These are phyloP conservation scores for Leccinum variicolor DNA, from an alignment of 768 basidiomycete species.

Conservation along the genomic window DNA sequence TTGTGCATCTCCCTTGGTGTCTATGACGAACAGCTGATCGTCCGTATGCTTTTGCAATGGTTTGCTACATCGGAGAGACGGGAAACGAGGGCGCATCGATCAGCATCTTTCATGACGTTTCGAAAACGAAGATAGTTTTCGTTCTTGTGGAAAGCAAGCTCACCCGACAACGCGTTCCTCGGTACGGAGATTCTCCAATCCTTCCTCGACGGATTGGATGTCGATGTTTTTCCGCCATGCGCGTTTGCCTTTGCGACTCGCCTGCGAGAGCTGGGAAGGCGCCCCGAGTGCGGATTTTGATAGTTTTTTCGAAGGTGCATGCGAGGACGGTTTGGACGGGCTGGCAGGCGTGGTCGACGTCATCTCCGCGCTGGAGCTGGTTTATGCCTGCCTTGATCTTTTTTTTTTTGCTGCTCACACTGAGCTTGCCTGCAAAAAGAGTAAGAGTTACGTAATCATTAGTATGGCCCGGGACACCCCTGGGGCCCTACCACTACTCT, in stretches of 20 bases:
- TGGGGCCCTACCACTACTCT: too few relatives aligned
- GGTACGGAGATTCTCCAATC: constrained; percentile 70
- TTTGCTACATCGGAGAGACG: background rate
- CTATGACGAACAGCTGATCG: constrained; percentile 75
- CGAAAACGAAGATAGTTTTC: background rate
- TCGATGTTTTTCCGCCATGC: constrained; percentile 95
- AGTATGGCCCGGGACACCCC: too few relatives aligned
- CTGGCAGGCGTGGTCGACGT: background rate
- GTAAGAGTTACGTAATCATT: background rate
- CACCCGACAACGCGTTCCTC: constrained; percentile 83
- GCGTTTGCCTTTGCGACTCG: constrained; percentile 85
- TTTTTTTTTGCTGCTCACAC: background rate
- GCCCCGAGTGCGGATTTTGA: constrained; percentile 19
- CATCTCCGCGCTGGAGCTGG: constrained; percentile 4
- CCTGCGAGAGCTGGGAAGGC: constrained; percentile 43
- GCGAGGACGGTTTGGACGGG: constrained; percentile 3
- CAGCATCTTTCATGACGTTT: background rate
- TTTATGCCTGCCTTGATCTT: background rate
- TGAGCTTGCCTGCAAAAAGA: too few relatives aligned
- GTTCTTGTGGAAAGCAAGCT: constrained; percentile 12
- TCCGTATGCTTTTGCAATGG: constrained; percentile 62
- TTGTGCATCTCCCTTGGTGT: constrained; percentile 73
- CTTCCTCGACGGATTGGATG: constrained; percentile 72
- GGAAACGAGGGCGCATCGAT: background rate
- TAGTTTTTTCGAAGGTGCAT: constrained; percentile 1